These are phyloP conservation scores for Suillus cothurnatus DNA, from an alignment of 768 basidiomycete species.

Conservation along the genomic window DNA sequence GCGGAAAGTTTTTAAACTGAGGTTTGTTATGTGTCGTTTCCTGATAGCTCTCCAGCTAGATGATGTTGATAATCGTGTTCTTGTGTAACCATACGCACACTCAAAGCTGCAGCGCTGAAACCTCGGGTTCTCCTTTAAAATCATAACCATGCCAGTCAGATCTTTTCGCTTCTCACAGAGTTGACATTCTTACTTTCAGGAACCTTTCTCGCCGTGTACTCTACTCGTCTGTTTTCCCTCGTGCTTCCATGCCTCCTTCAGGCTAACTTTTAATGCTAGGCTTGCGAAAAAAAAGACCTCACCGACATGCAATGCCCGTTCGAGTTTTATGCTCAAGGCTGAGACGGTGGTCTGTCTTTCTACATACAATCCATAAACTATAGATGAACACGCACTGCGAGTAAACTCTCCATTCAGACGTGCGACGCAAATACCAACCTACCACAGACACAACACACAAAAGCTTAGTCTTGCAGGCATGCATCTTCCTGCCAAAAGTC, in stretches of 20 bases:
- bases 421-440: too few species aligned
- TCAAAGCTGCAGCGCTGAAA: neutral
- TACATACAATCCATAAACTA: too few species aligned
- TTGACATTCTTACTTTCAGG: neutral
- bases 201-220: neutral
- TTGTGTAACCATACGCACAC: neutral
- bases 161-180: neutral
- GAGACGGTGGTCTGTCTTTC: too few species aligned
- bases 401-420: too few species aligned
- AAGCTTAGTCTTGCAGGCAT: too few species aligned
- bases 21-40: too few species aligned
- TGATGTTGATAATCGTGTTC: neutral
- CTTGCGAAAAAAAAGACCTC: neutral
- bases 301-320: neutral
- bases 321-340: neutral
- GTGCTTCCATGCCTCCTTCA: neutral
- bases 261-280: neutral
- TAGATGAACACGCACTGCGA: too few species aligned
- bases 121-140: neutral
- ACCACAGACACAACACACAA: too few species aligned
- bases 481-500: too few species aligned
- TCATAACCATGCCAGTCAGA: neutral
- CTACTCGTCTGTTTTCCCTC: neutral
- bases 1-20: neutral
- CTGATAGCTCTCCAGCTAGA: neutral